These are phyloP conservation scores for Wallacemonas sp. DNA, from an alignment of 208 protist species.

Conservation along the genomic window DNA sequence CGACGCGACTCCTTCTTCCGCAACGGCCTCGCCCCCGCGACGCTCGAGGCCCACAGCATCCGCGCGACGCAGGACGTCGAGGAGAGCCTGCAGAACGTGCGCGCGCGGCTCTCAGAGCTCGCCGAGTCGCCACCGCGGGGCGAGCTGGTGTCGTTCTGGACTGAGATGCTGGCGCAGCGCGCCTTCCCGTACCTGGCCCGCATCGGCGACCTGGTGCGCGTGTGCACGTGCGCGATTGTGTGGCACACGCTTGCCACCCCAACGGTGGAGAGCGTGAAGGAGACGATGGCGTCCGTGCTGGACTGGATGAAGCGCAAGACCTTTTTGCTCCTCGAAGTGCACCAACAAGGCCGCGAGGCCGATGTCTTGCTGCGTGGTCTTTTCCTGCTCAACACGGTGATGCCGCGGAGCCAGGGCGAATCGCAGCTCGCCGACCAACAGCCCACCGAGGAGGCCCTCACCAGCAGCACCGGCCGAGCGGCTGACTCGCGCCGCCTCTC, in stretches of 20 bases:
- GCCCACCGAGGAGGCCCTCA: conserved; percentile 72
- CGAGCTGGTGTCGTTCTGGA: conserved; percentile 25
- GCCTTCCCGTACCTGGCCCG: conserved; percentile 39
- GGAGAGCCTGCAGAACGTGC: conserved; percentile 1
- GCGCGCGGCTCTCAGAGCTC: not conserved
- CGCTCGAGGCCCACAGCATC: conserved; percentile 22
- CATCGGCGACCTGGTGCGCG: conserved; percentile 39
- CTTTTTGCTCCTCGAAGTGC: conserved; percentile 79
- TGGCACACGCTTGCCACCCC: conserved; percentile 38
- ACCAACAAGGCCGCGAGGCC: conserved; percentile 70
- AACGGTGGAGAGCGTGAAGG: conserved; percentile 33
- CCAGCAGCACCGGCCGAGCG: conserved; percentile 3
- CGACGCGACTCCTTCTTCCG: conserved; percentile 38
- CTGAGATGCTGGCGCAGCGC: conserved; percentile 25
- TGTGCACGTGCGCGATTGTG: conserved; percentile 43
- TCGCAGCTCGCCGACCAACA: conserved; percentile 56
- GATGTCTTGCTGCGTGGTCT: conserved; percentile 60
- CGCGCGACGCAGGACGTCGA: not conserved
- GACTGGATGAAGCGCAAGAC: conserved; percentile 67
- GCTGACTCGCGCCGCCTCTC: conserved; percentile 9
- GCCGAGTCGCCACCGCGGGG: not conserved
- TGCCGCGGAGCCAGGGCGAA: conserved; percentile 60
- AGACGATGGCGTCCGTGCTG: conserved; percentile 41
- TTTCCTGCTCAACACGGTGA: conserved; percentile 79
- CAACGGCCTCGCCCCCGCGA: conserved; percentile 37